Percentiles rank a stretch among this genome's conserved stretches.
phyloP scores from a whole-genome alignment of 1,139 yeast species.

The Candida mesenterica region DNA sequence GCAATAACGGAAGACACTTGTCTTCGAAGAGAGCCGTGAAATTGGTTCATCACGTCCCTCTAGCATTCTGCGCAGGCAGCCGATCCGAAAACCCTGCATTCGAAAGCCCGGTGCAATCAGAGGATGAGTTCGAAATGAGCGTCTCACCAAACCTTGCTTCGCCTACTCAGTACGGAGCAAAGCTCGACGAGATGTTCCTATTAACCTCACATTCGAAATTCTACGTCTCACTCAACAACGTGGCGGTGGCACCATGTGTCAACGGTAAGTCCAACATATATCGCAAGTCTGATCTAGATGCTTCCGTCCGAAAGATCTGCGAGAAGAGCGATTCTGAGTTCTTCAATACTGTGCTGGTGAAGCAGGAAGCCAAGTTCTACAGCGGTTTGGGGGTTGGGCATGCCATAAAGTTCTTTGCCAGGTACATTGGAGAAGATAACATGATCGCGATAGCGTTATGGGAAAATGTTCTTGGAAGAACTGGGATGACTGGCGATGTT shows the following conservation, averaged over 20 bases:
- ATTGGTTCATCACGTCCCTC: slow-evolving; percentile 78
- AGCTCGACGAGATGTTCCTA: slow-evolving; percentile 82
- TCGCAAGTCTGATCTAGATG: slow-evolving; percentile 65
- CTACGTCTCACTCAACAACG: slow-evolving; percentile 71
- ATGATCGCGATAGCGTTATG: slow-evolving; percentile 88
- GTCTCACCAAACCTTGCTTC: neutral
- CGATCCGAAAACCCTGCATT: slow-evolving; percentile 1
- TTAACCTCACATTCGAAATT: slow-evolving; percentile 83
- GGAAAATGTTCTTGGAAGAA: slow-evolving; percentile 66
- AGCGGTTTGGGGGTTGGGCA: slow-evolving; percentile 47
- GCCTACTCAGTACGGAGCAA: slow-evolving; percentile 52
- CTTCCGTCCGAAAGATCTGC: slow-evolving; percentile 42
- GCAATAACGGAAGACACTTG: slow-evolving; percentile 44
- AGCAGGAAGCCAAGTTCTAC: slow-evolving; percentile 30
- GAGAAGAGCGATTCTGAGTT: slow-evolving; percentile 21
- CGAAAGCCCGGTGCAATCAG: slow-evolving; percentile 1
- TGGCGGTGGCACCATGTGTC: slow-evolving; percentile 85
- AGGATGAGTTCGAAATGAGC: neutral
- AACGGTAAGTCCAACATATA: slow-evolving; percentile 89
- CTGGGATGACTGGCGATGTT: slow-evolving; percentile 75
- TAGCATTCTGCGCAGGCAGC: slow-evolving; percentile 46
- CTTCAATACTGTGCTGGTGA: slow-evolving; percentile 32
- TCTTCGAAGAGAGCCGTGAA: slow-evolving; percentile 44
- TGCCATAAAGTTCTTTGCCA: slow-evolving; percentile 63
- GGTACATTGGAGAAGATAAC: slow-evolving; percentile 89